Evolutionary conservation across 2,329 filamentous ascomycete genomes (phyloP), one percentile per base, ranked within the genome.

Genomic region (Alternaria arborescens): DNA sequence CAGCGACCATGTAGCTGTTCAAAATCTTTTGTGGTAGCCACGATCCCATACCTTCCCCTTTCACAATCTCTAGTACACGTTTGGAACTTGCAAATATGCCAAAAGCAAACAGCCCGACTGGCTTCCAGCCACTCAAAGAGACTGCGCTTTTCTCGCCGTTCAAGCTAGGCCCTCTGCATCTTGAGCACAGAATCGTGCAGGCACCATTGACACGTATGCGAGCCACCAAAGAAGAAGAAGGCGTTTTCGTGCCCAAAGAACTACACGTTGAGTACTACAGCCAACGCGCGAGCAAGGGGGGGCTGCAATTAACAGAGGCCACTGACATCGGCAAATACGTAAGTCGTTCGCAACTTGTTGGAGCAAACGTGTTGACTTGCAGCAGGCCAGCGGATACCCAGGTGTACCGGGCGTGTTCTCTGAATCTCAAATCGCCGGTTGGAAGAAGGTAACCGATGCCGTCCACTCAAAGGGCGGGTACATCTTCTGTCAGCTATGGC

Each of bases 301-400:
- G 85, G 1, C 77, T 90, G 3, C 74, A 89, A 42, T 83, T 90
- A 65, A 84, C 83, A 3, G 88, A 90, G 71, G 87, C 82, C 0
- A 86, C 85, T 11, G 75, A 78, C 36, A 78, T 77, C 57, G 69
- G 65, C 56, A 69, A 73, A 67, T 77, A 74, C 59, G 75, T 77
- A 51, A 64, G 67, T 58, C 26, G 28, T 28, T 10, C 38, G 30
- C 30, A 5, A 22, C 18, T 16, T 12, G 20, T 42, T 26, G 3
- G 28, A 48, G 41, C 34, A 36, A 41, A 28, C 43, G 5, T 11
- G 48, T 46, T 51, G 16, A 78, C 72, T 70, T 67, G 72, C 3
- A 12, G 6, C 47, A 78, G 80, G 65, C 81, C 78, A 40, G 82
- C 43, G 76, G 76, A 14, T 78, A 78, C 55, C 75, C 76, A 3